phyloP scores from a whole-genome alignment of 768 basidiomycete species.

The Kwoniella sp. region DNA sequence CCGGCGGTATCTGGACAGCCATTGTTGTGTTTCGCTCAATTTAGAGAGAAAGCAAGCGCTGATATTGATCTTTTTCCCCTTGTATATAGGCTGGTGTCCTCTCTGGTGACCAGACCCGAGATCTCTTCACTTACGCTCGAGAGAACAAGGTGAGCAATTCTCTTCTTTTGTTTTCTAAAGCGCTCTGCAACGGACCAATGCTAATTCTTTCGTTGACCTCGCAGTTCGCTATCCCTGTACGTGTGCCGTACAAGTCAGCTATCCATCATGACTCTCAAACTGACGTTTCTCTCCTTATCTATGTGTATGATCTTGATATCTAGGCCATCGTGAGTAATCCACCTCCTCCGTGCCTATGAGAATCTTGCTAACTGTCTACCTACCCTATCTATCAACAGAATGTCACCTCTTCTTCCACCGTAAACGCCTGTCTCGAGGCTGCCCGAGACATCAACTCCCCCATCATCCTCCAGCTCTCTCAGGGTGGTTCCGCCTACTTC shows the following conservation, averaged over 20 bases:
- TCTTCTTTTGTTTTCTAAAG: not conserved
- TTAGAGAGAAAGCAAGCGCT: too few species aligned
- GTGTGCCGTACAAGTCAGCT: constrained; percentile 16
- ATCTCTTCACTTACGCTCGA: constrained; percentile 92
- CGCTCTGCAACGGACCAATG: not conserved
- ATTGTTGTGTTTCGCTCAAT: too few species aligned
- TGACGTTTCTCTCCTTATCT: not conserved
- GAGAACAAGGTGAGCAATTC: constrained; percentile 69
- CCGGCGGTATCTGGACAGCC: too few species aligned
- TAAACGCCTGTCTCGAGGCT: constrained; percentile 92
- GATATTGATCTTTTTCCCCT: too few species aligned
- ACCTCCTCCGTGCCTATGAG: constrained; percentile 1
- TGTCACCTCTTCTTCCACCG: constrained; percentile 92
- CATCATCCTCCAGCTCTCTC: constrained; percentile 96
- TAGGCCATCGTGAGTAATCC: constrained; percentile 58
- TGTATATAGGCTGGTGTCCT: constrained; percentile 80
- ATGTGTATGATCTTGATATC: not conserved
- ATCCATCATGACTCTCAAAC: not conserved
- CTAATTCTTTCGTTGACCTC: not conserved
- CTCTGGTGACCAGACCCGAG: constrained; percentile 91
- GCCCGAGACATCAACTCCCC: constrained; percentile 95
- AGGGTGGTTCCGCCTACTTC: constrained; percentile 94
- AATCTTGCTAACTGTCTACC: not conserved
- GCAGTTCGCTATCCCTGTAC: constrained; percentile 60
- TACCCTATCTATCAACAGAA: constrained; percentile 51